Evolutionary conservation across 805 yeast genomes (phyloP), one percentile per base, ranked within the genome.

Genomic region (Jamesozyma lodderae): DNA sequence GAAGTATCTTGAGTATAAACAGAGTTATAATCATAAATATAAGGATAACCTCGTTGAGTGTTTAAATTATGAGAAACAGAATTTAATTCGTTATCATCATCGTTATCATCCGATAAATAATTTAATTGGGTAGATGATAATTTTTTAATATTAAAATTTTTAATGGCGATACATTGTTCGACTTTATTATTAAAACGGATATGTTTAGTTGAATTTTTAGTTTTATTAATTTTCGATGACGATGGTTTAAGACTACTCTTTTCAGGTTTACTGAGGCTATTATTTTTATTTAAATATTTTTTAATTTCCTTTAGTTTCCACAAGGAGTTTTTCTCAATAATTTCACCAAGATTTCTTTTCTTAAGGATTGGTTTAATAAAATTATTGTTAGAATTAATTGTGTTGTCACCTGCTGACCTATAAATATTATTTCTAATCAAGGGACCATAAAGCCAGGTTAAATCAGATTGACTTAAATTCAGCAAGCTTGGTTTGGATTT

Each of bases 391-490:
- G 20, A 16, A 30, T 4, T 17, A 13, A 18, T 9, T 17, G 17
- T 3, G 24, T 31, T 19, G 20, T 8, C 7, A 19, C 11, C 20
- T 20, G 27, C 4, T 10, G 22, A 6, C n/a, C 5, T 22, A 13
- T 15, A 11, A 9, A 16, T 21, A 19, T 8, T 24, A 4, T 13
- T 16, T 33, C 31, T 29, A 22, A 27, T 24, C 11, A 57, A 49
- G 0, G 98, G 98, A 1, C 98, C 98, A 62, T 88, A 92, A 11
- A 90, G 72, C 97, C 97, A 90, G 1, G 96, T 86, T 10, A 90
- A 95, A 58, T 90, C 98, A 44, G 17, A 5, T 80, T 29, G 11
- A 13, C 23, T 29, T 14, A 17, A 17, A 19, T 23, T 29, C 10
- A 29, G 18, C 10, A 29, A 15, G 32, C 32, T 29, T 4, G n/a